These are phyloP conservation scores for Amphirosellinia nigrospora DNA, from an alignment of 495 filamentous ascomycete species.

Conservation along the genomic window DNA sequence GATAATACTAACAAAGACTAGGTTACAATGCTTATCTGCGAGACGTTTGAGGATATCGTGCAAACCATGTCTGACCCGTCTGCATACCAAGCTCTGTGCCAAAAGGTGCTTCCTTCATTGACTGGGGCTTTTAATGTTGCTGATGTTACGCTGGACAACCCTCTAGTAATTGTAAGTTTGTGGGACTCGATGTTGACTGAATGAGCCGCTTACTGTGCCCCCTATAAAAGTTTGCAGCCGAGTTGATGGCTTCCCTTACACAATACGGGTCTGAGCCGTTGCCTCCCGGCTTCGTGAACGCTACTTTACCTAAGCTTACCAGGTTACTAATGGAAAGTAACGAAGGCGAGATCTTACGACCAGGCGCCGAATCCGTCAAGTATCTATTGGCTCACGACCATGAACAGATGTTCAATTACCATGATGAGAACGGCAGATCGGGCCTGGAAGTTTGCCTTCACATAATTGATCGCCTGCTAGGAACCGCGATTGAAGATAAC, in stretches of 20 bases:
- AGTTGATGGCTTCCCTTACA: conserved; percentile 80
- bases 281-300: conserved; percentile 82
- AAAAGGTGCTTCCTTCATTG: conserved; percentile 84
- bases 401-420: conserved; percentile 83
- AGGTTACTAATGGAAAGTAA: conserved; percentile 76
- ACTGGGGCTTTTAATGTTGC: conserved; percentile 90
- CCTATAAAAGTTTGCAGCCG: conserved; percentile 70
- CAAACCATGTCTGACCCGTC: conserved; percentile 67
- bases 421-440: conserved; percentile 73
- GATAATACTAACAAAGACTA: conserved; percentile 32
- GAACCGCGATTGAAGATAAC: conserved; percentile 80
- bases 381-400: conserved; percentile 88
- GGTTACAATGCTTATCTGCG: conserved; percentile 67
- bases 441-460: conserved; percentile 87
- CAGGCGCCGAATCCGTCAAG: conserved; percentile 84
- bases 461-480: conserved; percentile 92
- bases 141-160: conserved; percentile 79
- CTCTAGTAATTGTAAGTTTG: conserved; percentile 69
- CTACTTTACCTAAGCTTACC: conserved; percentile 84
- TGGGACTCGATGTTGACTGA: not conserved
- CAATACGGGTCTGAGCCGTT: conserved; percentile 83
- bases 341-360: conserved; percentile 86
- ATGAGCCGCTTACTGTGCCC: not conserved
- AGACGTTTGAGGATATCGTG: conserved; percentile 88
- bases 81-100: conserved; percentile 78